Evolutionary conservation across 805 yeast species (phyloP), one percentile per base, ranked within the genome.

Genomic region (Saturnispora mendoncae): DNA sequence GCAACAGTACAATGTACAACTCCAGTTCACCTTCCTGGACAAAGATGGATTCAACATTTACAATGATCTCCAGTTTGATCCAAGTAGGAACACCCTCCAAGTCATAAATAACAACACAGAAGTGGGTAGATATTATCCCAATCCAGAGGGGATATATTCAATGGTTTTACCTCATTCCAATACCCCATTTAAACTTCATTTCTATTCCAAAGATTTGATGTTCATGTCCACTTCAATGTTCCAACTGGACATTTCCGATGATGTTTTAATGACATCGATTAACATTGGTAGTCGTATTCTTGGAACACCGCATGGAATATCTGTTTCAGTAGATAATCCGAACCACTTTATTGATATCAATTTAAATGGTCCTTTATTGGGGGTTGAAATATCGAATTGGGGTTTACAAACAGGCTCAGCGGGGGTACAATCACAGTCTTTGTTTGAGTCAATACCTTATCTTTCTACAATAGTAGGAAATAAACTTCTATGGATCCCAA

Each of bases 121-220:
- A 12, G 6, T 39, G 3, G 31, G 17, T 3, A 15, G 13, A 19
- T 23, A 25, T 12, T 30, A 40, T 24, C 43, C 43, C 4, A 24
- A 33, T 23, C 7, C 13, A 6, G 25, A 23, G 3, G 43, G 43
- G 6, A 13, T 21, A 3, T 40, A 40, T 12, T 19, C 4, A 2
- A 14, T 40, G 12, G 23, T 29, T 13, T 18, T 34, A 15, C 35
- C 27, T 7, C 15, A 20, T 8, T 7, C 13, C 6, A 23, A 30
- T 17, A 33, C 25, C 23, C 24, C 43, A 4, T 33, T 28, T n/a
- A 34, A 33, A 17, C 31, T 26, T 12, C 38, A 40, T 23, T 40
- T 40, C 14, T 24, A 34, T 12, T 34, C 39, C 8, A 30, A 40
- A 18, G 43, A 40, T 40, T 24, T 40, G n/a, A n/a, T 34, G 23